A percentile compares a stretch with the other conserved stretches of the same genome.
Conservation (phyloP, 768 basidiomycete species). For the Kwoniella sp. region DNA sequence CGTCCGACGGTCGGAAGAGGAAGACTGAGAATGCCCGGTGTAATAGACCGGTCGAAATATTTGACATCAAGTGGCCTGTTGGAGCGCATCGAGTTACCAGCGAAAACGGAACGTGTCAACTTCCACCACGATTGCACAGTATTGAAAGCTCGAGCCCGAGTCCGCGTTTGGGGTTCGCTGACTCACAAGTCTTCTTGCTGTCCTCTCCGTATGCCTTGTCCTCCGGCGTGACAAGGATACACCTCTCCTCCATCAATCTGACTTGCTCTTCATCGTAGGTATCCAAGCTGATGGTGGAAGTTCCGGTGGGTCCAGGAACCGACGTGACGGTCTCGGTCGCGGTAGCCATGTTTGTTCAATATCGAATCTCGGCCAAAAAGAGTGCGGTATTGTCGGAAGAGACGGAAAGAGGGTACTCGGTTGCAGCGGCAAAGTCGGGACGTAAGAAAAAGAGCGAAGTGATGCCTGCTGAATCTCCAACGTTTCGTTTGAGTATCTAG, state of each 20-base stretch:
- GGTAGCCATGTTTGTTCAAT: constrained; percentile 11
- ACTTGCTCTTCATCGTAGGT: constrained; percentile 91
- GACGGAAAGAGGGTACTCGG: too few relatives aligned
- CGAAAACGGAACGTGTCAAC: too few relatives aligned
- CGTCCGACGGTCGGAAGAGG: constrained; percentile 90
- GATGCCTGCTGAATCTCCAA: background rate
- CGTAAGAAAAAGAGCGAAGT: background rate
- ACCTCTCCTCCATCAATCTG: constrained; percentile 86
- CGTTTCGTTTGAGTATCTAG: too few relatives aligned
- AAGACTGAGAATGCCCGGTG: constrained; percentile 98
- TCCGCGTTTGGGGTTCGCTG: too few relatives aligned
- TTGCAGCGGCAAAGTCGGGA: background rate
- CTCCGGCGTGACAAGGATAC: constrained; percentile 53
- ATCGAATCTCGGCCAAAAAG: background rate
- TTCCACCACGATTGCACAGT: too few relatives aligned
- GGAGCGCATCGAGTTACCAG: background rate
- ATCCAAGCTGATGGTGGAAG: constrained; percentile 65
- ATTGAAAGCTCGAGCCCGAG: too few relatives aligned
- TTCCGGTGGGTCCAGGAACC: constrained; percentile 4
- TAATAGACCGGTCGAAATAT: constrained; percentile 85
- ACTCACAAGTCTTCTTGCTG: constrained; percentile 95
- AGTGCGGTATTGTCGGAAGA: background rate
- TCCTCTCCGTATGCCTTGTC: constrained; percentile 58
- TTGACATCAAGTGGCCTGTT: constrained; percentile 94
- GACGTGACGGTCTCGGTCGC: constrained; percentile 17